Evolutionary conservation across 345 rosid genomes (phyloP), one percentile per base, ranked within the genome.

Genomic region (Aethionema arabicum): DNA sequence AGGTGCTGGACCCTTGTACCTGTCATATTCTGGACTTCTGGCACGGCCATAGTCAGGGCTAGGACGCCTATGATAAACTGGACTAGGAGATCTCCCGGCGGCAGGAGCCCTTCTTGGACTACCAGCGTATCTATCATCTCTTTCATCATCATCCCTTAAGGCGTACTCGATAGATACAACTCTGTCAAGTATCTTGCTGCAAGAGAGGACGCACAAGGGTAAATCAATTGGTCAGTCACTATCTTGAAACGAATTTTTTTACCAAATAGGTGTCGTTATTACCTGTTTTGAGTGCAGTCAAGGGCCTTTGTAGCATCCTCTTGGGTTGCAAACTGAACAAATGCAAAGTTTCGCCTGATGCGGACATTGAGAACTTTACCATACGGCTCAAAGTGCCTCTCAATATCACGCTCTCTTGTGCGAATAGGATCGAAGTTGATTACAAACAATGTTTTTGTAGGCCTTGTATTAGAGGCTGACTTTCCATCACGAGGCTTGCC

Each of bases 91-190:
- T 71, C 90, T 81, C 65, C 80, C 78, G 66, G 72, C 63, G 4
- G 78, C 77, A 51, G 78, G 32, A 27, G 83, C 84, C 68, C 91
- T 84, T 74, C 83, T 81, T 7, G 90, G 91, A 59, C 95, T 85
- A 62, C 61, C 79, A 63, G 66, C 85, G 46, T 62, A 58, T 61
- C 78, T 76, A 54, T 77, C 92, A 42, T 74, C 87, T 77, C 83
- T 78, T 68, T 87, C 95, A 59, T 77, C 79, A 61, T 85, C 95
- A 72, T 87, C 92, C 73, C 79, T 82, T 69, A 90, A 54, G 49
- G 98, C 96, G 74, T 91, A 88, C 80, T 91, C 96, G 53, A 88
- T 85, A 31, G 98, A 88, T 6, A 90, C 87, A 47, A 88, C 86
- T 54, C 91, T 72, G 75, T 87, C 96, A 76, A 83, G 48, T 68